Base-by-base conservation (phyloP, 1,284 basidiomycete species). In the Ceratobasidium theobromae region DNA sequence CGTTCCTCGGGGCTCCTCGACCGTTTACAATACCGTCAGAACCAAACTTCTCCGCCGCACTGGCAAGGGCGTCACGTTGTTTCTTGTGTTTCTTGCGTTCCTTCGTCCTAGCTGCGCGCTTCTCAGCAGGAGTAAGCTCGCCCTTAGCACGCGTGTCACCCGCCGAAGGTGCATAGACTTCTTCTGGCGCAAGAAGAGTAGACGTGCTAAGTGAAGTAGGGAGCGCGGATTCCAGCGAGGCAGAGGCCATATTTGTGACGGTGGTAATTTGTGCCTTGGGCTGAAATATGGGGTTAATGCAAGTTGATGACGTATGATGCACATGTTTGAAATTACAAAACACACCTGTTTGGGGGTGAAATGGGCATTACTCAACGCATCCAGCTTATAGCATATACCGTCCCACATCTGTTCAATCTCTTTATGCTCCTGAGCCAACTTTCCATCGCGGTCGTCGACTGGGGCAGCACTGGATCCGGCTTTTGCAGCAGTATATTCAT, bases 281-380 rank as follows among this genome's bases (percentile, higher is more conserved):
- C 91, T 95, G 74, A 38, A 38, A 38, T 8, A 38, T 16, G 35
- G 35, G 35, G 52, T 67, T 43, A 70, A 65, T 27, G n/a, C n/a
- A 48, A 62, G 54, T 30, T 41, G 53, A n/a, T 43, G 8, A 41
- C 21, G 40, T 33, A 53, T 28, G 55, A 35, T 21, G 25, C 43
- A 30, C n/a, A n/a, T n/a, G n/a, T n/a, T n/a, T n/a, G 57, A 4
- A 45, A 45, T 53, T 55, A 67, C 33, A 41, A 3, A 43, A 70
- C 86, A 69, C 71, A 94, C 94, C 74, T 89, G 86, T 77, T 98
- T 98, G 3, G 97, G 97, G 4, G 93, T 91, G 76, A 95, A 98
- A 77, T 98, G 93, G 2, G 95, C 88, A 74, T 97, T 98, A 75
- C 89, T 92, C 45, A 99, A 79, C 5, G 95, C 94, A 77, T 99